Evolutionary conservation across 805 yeast genomes (phyloP).

Genomic region (Spathaspora girioi): DNA sequence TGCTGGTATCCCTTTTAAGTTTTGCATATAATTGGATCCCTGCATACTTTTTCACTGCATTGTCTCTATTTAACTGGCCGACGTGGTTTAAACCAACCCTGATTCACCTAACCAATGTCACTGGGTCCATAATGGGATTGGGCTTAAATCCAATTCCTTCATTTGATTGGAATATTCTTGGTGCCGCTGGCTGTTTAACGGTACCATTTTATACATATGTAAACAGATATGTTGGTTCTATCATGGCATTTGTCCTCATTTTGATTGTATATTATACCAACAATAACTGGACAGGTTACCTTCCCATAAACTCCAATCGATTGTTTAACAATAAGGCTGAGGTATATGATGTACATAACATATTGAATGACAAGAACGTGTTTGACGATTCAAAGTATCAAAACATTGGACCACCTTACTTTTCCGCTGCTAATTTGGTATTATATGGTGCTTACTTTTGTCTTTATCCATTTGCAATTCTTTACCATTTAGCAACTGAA

Average conservation of each 20-base stretch:
- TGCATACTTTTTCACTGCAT: slow-evolving; percentile 33
- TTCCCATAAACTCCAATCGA: slow-evolving; percentile 51
- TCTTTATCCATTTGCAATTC: slow-evolving; percentile 52
- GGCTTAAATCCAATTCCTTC: slow-evolving; percentile 42
- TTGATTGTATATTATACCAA: slow-evolving; percentile 42
- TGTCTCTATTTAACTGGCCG: slow-evolving; percentile 43
- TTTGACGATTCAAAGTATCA: slow-evolving; percentile 48
- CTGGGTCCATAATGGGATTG: slow-evolving; percentile 36
- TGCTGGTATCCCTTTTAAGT: slow-evolving; percentile 27
- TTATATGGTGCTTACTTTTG: slow-evolving; percentile 56
- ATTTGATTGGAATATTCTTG: slow-evolving; percentile 42
- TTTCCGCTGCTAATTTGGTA: slow-evolving; percentile 58
- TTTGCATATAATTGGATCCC: slow-evolving; percentile 43
- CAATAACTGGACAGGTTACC: slow-evolving; percentile 45
- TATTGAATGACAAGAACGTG: slow-evolving; percentile 39
- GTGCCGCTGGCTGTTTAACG: slow-evolving; percentile 35
- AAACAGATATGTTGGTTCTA: slow-evolving; percentile 35
- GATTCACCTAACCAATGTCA: slow-evolving; percentile 35
- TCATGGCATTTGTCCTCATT: slow-evolving; percentile 31
- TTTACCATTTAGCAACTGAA: slow-evolving; percentile 46
- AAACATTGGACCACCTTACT: slow-evolving; percentile 63
- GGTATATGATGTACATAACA: slow-evolving; percentile 42
- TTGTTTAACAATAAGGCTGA: slow-evolving; percentile 52
- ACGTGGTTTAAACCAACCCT: slow-evolving; percentile 40
- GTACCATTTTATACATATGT: slow-evolving; percentile 42